Evolutionary conservation across 2,329 filamentous ascomycete species (phyloP).

Genomic region (Claviceps purpurea): DNA sequence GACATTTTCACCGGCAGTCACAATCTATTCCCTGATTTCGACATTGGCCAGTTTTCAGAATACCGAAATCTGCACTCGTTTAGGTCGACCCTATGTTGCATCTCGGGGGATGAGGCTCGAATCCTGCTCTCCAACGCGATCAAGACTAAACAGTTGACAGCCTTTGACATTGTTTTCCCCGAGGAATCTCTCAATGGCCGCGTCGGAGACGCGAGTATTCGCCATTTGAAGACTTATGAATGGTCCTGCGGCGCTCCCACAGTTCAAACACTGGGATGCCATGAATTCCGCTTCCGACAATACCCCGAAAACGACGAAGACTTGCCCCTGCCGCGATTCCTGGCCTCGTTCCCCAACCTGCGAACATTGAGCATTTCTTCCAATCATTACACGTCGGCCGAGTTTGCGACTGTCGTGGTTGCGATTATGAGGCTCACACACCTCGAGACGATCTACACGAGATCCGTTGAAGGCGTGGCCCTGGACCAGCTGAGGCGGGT

Average conservation of each 20-base stretch:
- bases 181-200: constrained; percentile 12
- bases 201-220: constrained; percentile 12
- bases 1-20: constrained; percentile 4
- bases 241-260: constrained; percentile 23
- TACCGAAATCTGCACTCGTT: constrained; percentile 16
- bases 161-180: constrained; percentile 24
- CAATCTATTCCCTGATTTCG: background rate
- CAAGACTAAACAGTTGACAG: constrained; percentile 11
- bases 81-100: constrained; percentile 14
- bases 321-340: too few relatives aligned
- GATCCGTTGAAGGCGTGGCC: too few relatives aligned
- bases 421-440: too few relatives aligned
- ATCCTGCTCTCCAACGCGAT: constrained; percentile 12
- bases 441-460: too few relatives aligned
- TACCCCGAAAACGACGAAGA: too few relatives aligned
- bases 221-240: constrained; percentile 8
- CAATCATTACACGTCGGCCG: constrained; percentile 15
- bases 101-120: constrained; percentile 13
- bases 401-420: constrained; percentile 11
- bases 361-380: constrained; percentile 21
- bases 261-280: constrained; percentile 22
- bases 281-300: constrained; percentile 21
- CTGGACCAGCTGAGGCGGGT: too few relatives aligned
- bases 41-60: constrained; percentile 6
- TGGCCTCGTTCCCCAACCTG: too few relatives aligned